Base-by-base conservation (phyloP, 139 green algal genomes). In the Bryopsis sp. region DNA sequence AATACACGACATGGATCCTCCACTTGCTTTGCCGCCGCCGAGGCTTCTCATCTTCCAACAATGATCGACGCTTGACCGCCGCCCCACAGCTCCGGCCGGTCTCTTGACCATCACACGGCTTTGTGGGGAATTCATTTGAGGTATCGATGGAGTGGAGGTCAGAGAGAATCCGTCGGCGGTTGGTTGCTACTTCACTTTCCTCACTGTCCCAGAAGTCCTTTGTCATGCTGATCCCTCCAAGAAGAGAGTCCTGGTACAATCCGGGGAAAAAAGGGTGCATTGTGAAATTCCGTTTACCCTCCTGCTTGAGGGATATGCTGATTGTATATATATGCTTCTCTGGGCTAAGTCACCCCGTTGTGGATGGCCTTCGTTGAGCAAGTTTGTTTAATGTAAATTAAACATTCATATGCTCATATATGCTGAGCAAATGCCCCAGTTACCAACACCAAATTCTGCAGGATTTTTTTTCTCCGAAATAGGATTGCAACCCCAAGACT, bases 1-100 rank as follows among this genome's bases (percentile, higher is more conserved):
- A 54, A 54, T 54, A 54, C 43, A 54, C 43, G 19, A 54, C 43
- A 54, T 54, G 43, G 15, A 54, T 26, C 19, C 43, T 54, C 43
- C 43, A 54, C 19, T 11, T 26, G 43, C 15, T 26, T 19, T 54
- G 43, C 11, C 11, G 43, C 15, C 43, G 43, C 11, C 43, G 43
- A 54, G 43, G 43, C 43, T 26, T 19, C 19, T 11, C 43, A 26
- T 26, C 43, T 54, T 54, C n/a, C n/a, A n/a, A n/a, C n/a, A n/a
- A n/a, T n/a, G n/a, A n/a, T n/a, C n/a, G n/a, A n/a, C n/a, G n/a
- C n/a, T n/a, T n/a, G n/a, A n/a, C n/a, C n/a, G n/a, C n/a, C n/a
- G n/a, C n/a, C n/a, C n/a, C n/a, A n/a, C n/a, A n/a, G n/a, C n/a
- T n/a, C n/a, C n/a, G n/a, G n/a, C n/a, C n/a, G n/a, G n/a, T n/a